Evolutionary conservation across 306 rosid genomes (phyloP).

Genomic region (Quercus berberidifolia): DNA sequence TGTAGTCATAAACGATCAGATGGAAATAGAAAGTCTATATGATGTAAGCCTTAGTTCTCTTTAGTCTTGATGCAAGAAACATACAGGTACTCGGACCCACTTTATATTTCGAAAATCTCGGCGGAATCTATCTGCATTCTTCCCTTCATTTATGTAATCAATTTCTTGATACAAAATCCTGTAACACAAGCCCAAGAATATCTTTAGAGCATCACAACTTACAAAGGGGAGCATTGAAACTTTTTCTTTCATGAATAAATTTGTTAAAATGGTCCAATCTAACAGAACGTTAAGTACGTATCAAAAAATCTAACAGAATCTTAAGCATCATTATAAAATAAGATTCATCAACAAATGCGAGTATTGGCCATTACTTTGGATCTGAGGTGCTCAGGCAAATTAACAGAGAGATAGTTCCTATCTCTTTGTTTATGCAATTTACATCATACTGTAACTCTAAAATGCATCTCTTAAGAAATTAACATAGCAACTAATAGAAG

Average conservation of each 20-base stretch:
- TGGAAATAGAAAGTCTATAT: conserved; percentile 10
- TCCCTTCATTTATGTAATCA: conserved; percentile 89
- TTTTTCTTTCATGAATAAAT: background rate
- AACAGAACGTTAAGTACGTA: background rate
- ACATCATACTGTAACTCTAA: background rate
- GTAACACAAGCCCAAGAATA: conserved; percentile 22
- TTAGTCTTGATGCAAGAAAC: conserved; percentile 44
- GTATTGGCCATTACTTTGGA: background rate
- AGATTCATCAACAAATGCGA: background rate
- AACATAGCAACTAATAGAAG: conserved; percentile 1
- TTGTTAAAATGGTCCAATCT: background rate
- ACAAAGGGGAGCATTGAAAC: background rate
- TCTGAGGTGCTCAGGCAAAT: background rate
- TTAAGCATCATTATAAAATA: background rate
- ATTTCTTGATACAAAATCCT: conserved; percentile 92
- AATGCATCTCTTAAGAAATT: background rate
- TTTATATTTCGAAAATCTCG: conserved; percentile 81
- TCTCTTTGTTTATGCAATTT: background rate
- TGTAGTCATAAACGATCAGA: background rate
- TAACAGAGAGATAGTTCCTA: background rate
- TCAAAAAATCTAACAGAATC: background rate
- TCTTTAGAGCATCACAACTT: conserved; percentile 10
- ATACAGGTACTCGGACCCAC: conserved; percentile 96
- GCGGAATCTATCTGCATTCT: conserved; percentile 82
- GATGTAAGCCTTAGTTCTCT: background rate